Evolutionary conservation across 768 basidiomycete genomes (phyloP), one percentile per base, ranked within the genome.

Genomic region (Kockovaella imperatae): DNA sequence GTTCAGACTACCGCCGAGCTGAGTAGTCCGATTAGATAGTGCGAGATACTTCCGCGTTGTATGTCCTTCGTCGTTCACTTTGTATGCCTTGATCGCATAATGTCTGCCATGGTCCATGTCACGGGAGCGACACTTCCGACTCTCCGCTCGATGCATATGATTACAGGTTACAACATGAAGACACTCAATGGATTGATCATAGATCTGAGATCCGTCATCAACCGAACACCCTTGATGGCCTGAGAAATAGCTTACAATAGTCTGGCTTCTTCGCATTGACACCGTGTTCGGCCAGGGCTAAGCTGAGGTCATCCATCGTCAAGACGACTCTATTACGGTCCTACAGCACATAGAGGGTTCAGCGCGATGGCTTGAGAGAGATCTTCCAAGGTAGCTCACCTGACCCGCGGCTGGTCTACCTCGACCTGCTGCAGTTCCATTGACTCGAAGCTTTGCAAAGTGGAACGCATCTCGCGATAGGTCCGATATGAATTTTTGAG

Each of bases 401-500:
- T 84, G 83, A 35, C 77, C 75, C 35, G 79, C 52, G 14, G 47
- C 45, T 8, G 65, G 60, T 25, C 62, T 44, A 23, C 62, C 65
- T 48, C 65, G 38, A 5, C 60, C 59, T 13, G 45, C 56, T 10
- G 56, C 41, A 18, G 53, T 46, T 17, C 64, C 88, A 51, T 87
- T 93, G 1, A 87, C 87, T 30, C 95, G 82, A 62, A 97, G 87
- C 25, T 93, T 86, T 6, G 95, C 95, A 72, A 96, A 93, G 65
- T 96, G 90, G 73, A 87, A 97, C 8, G 95, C 90, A 69, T 99
- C 95, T 2, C 86, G 80, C 2, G 93, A 86, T 47, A 99, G 91
- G 66, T 97, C 93, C 5, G 90, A 87, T 35, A 97, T 83, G 67
- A 99, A 97, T 66, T 97, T 96, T 67, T 99, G 95, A 0, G 95